phyloP scores from a whole-genome alignment of 345 rosid genomes.

The Eucalyptus microcorys region DNA sequence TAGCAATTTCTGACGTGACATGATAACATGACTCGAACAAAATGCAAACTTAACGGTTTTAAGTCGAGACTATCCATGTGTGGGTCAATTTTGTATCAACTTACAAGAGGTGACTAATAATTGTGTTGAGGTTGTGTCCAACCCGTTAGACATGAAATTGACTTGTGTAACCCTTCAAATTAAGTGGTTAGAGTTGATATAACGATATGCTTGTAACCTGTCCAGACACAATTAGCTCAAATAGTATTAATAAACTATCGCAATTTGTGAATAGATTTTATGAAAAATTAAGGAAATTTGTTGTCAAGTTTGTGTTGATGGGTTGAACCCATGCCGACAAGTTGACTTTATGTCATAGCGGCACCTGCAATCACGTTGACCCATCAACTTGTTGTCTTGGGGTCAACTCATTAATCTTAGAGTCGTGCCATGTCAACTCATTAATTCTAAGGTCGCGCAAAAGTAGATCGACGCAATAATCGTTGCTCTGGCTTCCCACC shows the following conservation, averaged over 20 bases:
- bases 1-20: not conserved
- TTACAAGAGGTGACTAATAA: not conserved
- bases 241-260: not conserved
- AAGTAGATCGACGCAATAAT: not conserved
- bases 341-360: not conserved
- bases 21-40: not conserved
- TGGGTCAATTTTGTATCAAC: not conserved
- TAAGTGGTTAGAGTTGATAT: not conserved
- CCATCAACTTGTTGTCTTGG: not conserved
- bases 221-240: not conserved
- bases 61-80: not conserved
- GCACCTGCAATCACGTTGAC: not conserved
- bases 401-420: not conserved
- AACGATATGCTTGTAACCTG: fast-evolving
- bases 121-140: not conserved
- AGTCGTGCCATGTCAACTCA: not conserved
- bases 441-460: not conserved
- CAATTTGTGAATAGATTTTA: not conserved
- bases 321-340: not conserved
- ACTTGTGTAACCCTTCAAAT: not conserved
- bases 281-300: not conserved
- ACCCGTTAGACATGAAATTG: not conserved
- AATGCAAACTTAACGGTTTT: not conserved
- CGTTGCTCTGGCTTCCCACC: not conserved
- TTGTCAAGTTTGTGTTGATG: not conserved